These are phyloP conservation scores for Ajuga chamaepitys DNA, from an alignment of 257 asterid genomes.

Conservation along the genomic window DNA sequence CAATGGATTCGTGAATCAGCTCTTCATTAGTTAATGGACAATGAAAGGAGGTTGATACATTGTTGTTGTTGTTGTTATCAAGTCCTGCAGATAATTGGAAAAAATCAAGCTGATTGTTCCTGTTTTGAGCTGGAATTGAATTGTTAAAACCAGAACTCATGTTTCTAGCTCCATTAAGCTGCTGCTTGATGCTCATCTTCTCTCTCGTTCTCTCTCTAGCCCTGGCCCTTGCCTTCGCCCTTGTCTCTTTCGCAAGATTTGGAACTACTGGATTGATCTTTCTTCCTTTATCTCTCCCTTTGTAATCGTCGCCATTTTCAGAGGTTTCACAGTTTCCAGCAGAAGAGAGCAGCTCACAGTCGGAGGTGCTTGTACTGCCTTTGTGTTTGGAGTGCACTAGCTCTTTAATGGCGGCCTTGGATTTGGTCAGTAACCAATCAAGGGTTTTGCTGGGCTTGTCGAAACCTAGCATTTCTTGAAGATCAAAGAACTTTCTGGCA, in stretches of 20 bases:
- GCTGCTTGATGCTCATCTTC: constrained; percentile 41
- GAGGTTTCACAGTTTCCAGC: background rate
- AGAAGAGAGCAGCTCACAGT: constrained; percentile 16
- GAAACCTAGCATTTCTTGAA: constrained; percentile 71
- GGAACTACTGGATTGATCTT: background rate
- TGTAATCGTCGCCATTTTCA: constrained; percentile 7
- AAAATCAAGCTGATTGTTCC: constrained; percentile 20
- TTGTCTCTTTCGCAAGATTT: constrained; percentile 40
- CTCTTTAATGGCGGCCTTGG: constrained; percentile 61
- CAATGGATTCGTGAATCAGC: constrained; percentile 29
- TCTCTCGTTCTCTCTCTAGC: constrained; percentile 86
- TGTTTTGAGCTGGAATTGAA: constrained; percentile 8
- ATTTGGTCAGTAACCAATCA: constrained; percentile 73
- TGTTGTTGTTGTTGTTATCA: background rate
- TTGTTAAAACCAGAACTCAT: constrained; percentile 2
- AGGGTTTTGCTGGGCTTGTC: constrained; percentile 92
- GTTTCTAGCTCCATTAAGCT: constrained; percentile 20
- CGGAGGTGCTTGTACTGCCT: constrained; percentile 11
- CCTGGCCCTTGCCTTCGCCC: constrained; percentile 85
- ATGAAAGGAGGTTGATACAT: background rate
- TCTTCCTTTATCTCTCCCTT: constrained; percentile 3
- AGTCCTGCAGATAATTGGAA: constrained; percentile 14
- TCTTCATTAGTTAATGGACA: background rate
- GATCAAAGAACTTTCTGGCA: constrained; percentile 80
- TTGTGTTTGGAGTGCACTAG: constrained; percentile 26